phyloP scores from a whole-genome alignment of 2,329 filamentous ascomycete species.

The Talaromyces sp. region DNA sequence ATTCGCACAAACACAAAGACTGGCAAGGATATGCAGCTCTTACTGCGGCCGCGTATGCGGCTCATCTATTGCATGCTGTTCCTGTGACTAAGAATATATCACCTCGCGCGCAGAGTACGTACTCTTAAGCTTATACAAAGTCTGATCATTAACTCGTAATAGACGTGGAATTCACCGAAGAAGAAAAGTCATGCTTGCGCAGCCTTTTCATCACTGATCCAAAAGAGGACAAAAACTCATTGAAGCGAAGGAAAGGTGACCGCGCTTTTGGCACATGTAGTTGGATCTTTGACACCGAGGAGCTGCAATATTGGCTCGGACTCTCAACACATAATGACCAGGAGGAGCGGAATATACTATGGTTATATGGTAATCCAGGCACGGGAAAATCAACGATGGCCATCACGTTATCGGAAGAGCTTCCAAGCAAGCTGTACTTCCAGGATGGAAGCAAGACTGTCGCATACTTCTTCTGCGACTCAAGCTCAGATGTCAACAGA shows the following conservation, averaged over 20 bases:
- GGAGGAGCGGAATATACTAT: neutral
- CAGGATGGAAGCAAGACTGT: neutral
- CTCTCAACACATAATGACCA: neutral
- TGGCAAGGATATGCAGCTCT: constrained; percentile 20
- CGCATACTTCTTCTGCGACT: constrained; percentile 5
- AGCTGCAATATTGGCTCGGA: neutral
- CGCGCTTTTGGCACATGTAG: neutral
- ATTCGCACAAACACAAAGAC: constrained; percentile 19
- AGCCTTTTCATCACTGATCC: neutral
- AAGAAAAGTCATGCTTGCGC: neutral
- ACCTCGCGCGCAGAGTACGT: neutral
- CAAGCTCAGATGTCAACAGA: neutral
- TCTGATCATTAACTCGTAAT: neutral
- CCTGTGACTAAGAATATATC: neutral
- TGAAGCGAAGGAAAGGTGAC: constrained; percentile 16
- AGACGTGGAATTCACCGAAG: neutral
- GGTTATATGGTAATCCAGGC: constrained; percentile 4
- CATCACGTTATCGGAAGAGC: neutral
- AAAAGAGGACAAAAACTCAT: constrained; percentile 15
- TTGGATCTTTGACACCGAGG: constrained; percentile 2
- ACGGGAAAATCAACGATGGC: constrained; percentile 13
- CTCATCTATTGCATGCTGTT: neutral
- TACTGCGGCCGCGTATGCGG: constrained; percentile 16
- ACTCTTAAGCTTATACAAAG: neutral
- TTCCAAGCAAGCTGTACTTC: neutral